Evolutionary conservation across 306 rosid genomes (phyloP).

Genomic region (Quercus suber): DNA sequence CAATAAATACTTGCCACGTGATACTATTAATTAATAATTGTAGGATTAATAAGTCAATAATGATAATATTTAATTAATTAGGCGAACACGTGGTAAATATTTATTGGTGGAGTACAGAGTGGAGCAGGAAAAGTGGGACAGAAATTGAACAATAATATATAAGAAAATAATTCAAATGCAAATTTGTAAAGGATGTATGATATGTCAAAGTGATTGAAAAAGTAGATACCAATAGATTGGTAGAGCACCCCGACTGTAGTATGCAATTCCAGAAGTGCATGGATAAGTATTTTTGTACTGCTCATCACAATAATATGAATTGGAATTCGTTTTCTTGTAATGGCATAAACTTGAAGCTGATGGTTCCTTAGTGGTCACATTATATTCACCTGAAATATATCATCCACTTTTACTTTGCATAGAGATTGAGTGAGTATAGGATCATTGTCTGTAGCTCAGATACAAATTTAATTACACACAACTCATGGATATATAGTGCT

Average conservation of each 20-base stretch:
- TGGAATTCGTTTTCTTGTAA: slow-evolving; percentile 91
- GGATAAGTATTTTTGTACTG: slow-evolving; percentile 73
- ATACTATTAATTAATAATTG: too few relatives aligned
- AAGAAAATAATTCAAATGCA: too few relatives aligned
- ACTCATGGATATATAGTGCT: neutral
- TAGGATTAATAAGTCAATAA: too few relatives aligned
- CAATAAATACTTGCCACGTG: too few relatives aligned
- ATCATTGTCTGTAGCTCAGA: neutral
- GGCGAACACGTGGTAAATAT: too few relatives aligned
- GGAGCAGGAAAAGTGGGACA: too few relatives aligned
- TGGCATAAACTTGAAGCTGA: slow-evolving; percentile 89
- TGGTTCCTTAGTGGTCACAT: slow-evolving; percentile 94
- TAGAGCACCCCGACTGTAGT: slow-evolving; percentile 92
- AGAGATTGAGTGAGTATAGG: neutral
- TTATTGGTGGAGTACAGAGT: too few relatives aligned
- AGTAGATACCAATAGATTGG: slow-evolving; percentile 77
- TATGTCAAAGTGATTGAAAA: neutral
- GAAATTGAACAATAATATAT: too few relatives aligned
- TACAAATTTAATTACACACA: neutral
- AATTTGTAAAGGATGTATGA: too few relatives aligned
- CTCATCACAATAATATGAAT: slow-evolving; percentile 80
- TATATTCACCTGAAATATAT: slow-evolving; percentile 77
- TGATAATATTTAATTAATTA: too few relatives aligned
- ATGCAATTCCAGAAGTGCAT: slow-evolving; percentile 75
- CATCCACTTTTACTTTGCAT: neutral